Percentiles rank a stretch among this genome's conserved stretches.
Conservation (phyloP, 2,329 filamentous ascomycete genomes). For the Epichloe gansuensis region DNA sequence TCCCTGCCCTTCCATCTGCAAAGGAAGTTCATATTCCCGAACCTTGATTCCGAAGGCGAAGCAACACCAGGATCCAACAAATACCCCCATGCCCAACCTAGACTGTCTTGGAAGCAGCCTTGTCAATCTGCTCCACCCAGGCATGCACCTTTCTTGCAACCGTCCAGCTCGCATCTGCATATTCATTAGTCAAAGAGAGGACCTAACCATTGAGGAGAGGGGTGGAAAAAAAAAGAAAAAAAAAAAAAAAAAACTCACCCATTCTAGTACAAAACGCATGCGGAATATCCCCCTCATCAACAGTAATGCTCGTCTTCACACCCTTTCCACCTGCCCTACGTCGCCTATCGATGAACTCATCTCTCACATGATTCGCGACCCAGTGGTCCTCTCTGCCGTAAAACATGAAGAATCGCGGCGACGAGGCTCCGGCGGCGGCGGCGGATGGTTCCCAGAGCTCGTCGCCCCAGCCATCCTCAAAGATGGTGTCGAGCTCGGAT, state of each 20-base stretch:
- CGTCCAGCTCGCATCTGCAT: conserved; percentile 15
- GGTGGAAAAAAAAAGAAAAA: background rate
- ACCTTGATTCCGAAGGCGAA: too few species aligned
- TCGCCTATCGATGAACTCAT: conserved; percentile 35
- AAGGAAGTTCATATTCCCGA: too few species aligned
- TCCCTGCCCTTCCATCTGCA: too few species aligned
- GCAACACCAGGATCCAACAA: too few species aligned
- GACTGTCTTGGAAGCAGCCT: background rate
- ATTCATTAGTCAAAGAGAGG: conserved; percentile 2
- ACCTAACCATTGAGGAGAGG: background rate
- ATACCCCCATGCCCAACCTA: too few species aligned
- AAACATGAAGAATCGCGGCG: conserved; percentile 44
- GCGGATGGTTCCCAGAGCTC: conserved; percentile 39
- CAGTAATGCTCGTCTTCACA: conserved; percentile 33
- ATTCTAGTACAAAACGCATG: conserved; percentile 45
- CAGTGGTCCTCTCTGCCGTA: conserved; percentile 50
- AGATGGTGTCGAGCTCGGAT: conserved; percentile 47
- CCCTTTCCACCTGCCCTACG: conserved; percentile 20
- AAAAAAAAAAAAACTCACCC: conserved; percentile 15
- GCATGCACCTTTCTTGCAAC: conserved; percentile 17
- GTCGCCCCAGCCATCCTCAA: conserved; percentile 45
- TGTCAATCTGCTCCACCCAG: conserved; percentile 19
- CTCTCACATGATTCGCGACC: conserved; percentile 43
- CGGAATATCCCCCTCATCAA: conserved; percentile 43
- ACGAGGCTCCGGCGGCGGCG: conserved; percentile 5